phyloP scores from a whole-genome alignment of 495 filamentous ascomycete genomes.

The Xylaria palmicola region DNA sequence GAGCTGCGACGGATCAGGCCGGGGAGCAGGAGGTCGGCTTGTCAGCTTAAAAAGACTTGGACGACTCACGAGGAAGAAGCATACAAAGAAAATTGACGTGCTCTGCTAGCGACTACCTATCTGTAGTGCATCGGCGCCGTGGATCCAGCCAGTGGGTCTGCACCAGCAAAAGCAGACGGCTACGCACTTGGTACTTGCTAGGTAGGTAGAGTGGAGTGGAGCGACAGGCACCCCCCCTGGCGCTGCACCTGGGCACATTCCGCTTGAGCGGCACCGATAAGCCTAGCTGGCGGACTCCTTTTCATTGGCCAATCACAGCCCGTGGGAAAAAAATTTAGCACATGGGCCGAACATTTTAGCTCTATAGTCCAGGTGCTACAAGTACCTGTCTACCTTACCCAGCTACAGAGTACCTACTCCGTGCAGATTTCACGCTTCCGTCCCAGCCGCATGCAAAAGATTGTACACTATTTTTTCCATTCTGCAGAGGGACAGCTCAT shows the following conservation, averaged over 20 bases:
- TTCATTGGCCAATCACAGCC: not conserved
- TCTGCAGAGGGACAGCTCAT: too few species aligned
- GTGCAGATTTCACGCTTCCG: not conserved
- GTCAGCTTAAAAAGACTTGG: not conserved
- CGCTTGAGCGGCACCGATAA: conserved; percentile 4
- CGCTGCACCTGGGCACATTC: too few species aligned
- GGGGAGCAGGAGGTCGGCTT: not conserved
- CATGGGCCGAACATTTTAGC: not conserved
- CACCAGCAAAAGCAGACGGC: too few species aligned
- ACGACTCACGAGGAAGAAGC: not conserved
- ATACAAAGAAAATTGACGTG: conserved; percentile 1
- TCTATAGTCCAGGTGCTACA: too few species aligned
- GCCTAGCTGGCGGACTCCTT: not conserved
- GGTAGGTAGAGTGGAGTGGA: not conserved
- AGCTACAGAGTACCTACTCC: too few species aligned
- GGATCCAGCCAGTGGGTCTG: too few species aligned
- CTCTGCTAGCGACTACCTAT: too few species aligned
- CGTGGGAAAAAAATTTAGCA: not conserved
- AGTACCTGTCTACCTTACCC: too few species aligned
- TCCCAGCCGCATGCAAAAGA: too few species aligned
- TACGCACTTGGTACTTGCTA: not conserved
- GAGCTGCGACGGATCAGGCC: conserved; percentile 4
- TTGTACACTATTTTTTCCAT: too few species aligned
- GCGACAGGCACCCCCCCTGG: not conserved
- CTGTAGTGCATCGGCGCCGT: too few species aligned